Evolutionary conservation across 2,329 filamentous ascomycete species (phyloP).

Genomic region (Aulographum hederae): DNA sequence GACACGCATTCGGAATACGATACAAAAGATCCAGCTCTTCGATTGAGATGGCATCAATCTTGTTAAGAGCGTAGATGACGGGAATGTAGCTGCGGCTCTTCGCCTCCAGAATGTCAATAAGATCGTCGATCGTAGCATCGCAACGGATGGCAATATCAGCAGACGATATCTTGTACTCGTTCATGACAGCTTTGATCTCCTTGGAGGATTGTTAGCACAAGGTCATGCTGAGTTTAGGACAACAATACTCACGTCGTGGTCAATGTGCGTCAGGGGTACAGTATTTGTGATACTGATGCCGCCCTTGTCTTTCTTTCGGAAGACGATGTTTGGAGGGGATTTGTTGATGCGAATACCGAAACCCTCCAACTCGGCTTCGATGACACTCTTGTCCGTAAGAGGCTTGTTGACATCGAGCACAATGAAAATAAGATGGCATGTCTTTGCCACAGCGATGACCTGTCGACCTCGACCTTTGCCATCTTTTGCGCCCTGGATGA

Average conservation of each 20-base stretch:
- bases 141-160: constrained; percentile 96
- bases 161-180: constrained; percentile 89
- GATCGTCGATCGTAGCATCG: constrained; percentile 89
- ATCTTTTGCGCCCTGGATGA: constrained; percentile 96
- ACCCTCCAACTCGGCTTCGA: constrained; percentile 86
- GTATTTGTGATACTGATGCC: constrained; percentile 94
- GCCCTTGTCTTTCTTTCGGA: constrained; percentile 98
- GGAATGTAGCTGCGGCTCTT: constrained; percentile 93
- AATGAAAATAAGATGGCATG: constrained; percentile 96
- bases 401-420: constrained; percentile 98
- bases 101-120: constrained; percentile 90
- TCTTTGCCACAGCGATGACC: constrained; percentile 97
- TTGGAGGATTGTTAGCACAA: constrained; percentile 7
- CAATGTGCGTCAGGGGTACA: constrained; percentile 77
- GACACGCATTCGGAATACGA: constrained; percentile 89
- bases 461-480: constrained; percentile 94
- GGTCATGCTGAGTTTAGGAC: neutral
- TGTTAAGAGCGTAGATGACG: constrained; percentile 98
- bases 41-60: constrained; percentile 95
- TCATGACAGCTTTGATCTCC: constrained; percentile 96
- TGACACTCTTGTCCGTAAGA: constrained; percentile 87
- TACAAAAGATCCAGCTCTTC: constrained; percentile 94
- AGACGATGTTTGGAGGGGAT: constrained; percentile 91
- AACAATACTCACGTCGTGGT: constrained; percentile 43
- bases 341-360: constrained; percentile 99